These are phyloP conservation scores for Kodamaea sagamina DNA, from an alignment of 805 yeast genomes.

Conservation along the genomic window DNA sequence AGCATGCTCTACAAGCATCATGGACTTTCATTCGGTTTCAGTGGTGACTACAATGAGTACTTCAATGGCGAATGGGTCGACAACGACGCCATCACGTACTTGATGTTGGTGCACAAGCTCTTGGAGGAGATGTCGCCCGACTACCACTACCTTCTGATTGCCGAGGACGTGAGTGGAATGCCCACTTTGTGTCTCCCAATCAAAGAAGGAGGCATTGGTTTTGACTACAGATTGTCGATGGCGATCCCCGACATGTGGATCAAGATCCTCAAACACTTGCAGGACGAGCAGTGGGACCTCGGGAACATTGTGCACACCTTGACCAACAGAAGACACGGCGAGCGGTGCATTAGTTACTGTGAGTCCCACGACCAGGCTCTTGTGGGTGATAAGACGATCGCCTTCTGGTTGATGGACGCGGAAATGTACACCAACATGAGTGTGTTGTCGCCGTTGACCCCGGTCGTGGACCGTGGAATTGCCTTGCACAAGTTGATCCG, in stretches of 20 bases:
- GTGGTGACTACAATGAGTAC: conserved; percentile 92
- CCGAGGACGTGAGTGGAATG: conserved; percentile 97
- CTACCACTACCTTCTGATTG: conserved; percentile 68
- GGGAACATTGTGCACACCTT: conserved; percentile 76
- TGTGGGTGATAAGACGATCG: conserved; percentile 94
- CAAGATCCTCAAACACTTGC: conserved; percentile 77
- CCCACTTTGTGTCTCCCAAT: conserved; percentile 88
- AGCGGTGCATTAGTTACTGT: conserved; percentile 86
- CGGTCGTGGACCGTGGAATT: conserved; percentile 83
- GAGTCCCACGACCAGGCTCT: conserved; percentile 97
- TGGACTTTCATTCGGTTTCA: conserved; percentile 86
- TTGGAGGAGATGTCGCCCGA: conserved; percentile 52
- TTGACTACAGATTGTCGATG: conserved; percentile 92
- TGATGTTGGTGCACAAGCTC: conserved; percentile 88
- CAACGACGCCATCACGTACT: conserved; percentile 79
- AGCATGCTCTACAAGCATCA: conserved; percentile 90
- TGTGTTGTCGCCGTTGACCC: conserved; percentile 66
- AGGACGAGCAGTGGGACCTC: conserved; percentile 91
- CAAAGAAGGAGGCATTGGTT: conserved; percentile 82
- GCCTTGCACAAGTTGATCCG: conserved; percentile 91
- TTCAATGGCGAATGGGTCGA: conserved; percentile 79
- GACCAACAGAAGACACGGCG: conserved; percentile 85
- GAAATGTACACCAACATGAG: conserved; percentile 98
- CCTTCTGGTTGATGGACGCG: conserved; percentile 98
- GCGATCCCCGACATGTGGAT: conserved; percentile 99